Percentiles rank a stretch among this genome's conserved stretches.
Conservation (phyloP, 805 yeast genomes). For the Teunomyces gatunensis region DNA sequence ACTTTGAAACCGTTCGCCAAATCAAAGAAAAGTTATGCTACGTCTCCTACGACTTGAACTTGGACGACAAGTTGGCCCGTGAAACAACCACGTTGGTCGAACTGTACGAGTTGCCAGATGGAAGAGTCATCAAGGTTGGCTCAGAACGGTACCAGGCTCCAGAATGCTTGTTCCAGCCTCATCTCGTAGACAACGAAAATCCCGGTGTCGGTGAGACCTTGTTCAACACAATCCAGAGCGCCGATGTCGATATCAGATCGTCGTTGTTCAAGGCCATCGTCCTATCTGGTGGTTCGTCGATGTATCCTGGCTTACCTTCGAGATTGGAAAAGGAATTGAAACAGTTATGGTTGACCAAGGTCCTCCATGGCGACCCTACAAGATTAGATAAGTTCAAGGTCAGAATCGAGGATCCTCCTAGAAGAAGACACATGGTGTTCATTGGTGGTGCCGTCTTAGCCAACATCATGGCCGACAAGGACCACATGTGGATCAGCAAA, state of each 20-base stretch:
- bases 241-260: constrained; percentile 90
- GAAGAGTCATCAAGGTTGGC: constrained; percentile 89
- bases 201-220: constrained; percentile 91
- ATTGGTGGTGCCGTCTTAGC: constrained; percentile 98
- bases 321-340: constrained; percentile 93
- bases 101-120: constrained; percentile 92
- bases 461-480: constrained; percentile 96
- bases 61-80: constrained; percentile 81
- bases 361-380: constrained; percentile 80
- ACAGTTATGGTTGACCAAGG: constrained; percentile 91
- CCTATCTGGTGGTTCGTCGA: constrained; percentile 94
- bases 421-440: constrained; percentile 98
- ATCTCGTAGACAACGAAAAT: constrained; percentile 91
- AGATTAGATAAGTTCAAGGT: constrained; percentile 91
- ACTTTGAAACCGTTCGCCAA: constrained; percentile 97
- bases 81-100: constrained; percentile 96
- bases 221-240: constrained; percentile 89
- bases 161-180: constrained; percentile 95
- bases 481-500: constrained; percentile 95
- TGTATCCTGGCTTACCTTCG: constrained; percentile 98
- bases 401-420: constrained; percentile 96
- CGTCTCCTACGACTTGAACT: constrained; percentile 88
- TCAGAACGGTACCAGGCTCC: constrained; percentile 96
- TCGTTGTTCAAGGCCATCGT: constrained; percentile 89
- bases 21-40: constrained; percentile 95